Evolutionary conservation across 768 basidiomycete genomes (phyloP).

Genomic region (Pulveroboletus sp.): DNA sequence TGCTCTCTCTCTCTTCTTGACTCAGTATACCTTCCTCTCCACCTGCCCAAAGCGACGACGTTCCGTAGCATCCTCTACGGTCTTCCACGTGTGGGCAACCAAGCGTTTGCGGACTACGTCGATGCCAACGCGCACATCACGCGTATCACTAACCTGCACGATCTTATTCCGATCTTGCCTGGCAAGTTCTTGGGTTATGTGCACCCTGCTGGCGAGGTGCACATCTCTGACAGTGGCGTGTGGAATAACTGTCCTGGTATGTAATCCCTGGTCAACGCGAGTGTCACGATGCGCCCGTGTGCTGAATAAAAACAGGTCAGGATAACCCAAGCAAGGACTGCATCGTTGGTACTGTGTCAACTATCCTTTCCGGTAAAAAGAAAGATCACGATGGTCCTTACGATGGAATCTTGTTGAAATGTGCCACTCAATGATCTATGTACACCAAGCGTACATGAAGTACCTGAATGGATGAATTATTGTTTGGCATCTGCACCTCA

Average conservation of each 20-base stretch:
- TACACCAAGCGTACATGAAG: too few species aligned
- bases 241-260: constrained; percentile 56
- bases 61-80: constrained; percentile 32
- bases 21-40: constrained; percentile 34
- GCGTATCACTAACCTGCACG: constrained; percentile 51
- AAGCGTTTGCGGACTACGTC: constrained; percentile 55
- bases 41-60: constrained; percentile 28
- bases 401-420: not conserved
- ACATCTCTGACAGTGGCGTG: constrained; percentile 39
- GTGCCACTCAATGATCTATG: too few species aligned
- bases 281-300: not conserved
- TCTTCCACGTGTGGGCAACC: constrained; percentile 48
- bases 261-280: not conserved
- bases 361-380: constrained; percentile 39
- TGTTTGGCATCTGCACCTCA: too few species aligned
- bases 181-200: constrained; percentile 35
- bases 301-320: constrained; percentile 38
- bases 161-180: constrained; percentile 37
- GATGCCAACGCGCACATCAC: constrained; percentile 42
- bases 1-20: constrained; percentile 35
- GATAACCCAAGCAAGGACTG: constrained; percentile 49
- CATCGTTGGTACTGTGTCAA: constrained; percentile 26
- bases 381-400: constrained; percentile 46
- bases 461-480: too few species aligned
- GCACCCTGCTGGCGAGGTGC: constrained; percentile 40